A percentile compares a stretch with the other conserved stretches of the same genome.
These are phyloP conservation scores for Endotrypanum monterogeii DNA, from an alignment of 208 protist species.

Conservation along the genomic window DNA sequence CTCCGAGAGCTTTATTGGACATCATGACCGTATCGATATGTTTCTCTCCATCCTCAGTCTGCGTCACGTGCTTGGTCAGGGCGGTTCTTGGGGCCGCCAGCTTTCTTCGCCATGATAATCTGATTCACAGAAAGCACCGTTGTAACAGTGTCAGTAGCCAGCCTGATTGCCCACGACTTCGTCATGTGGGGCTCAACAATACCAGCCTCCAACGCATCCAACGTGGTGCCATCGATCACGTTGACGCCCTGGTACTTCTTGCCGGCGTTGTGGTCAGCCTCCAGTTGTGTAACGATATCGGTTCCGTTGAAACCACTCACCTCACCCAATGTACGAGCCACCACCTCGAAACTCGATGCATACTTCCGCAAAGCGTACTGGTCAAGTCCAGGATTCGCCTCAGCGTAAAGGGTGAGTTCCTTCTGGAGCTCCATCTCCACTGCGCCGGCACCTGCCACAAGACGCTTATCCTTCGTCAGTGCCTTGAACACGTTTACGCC, in stretches of 20 bases:
- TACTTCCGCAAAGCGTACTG: constrained; percentile 99
- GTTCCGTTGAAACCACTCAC: constrained; percentile 97
- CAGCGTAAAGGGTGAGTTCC: constrained; percentile 84
- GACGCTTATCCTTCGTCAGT: constrained; percentile 92
- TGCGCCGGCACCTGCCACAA: constrained; percentile 98
- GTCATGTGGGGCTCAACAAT: constrained; percentile 95
- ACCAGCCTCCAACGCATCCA: constrained; percentile 81
- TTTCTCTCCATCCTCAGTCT: constrained; percentile 32
- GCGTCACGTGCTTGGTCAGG: constrained; percentile 86
- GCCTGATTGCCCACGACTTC: constrained; percentile 94
- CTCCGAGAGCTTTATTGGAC: neutral
- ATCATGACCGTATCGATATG: neutral
- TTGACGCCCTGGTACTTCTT: constrained; percentile 94
- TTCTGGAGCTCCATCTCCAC: constrained; percentile 96
- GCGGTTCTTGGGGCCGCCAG: constrained; percentile 95
- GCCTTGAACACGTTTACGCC: constrained; percentile 98
- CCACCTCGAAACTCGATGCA: constrained; percentile 97
- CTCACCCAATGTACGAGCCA: constrained; percentile 98
- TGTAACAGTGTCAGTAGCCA: constrained; percentile 96
- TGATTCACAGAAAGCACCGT: constrained; percentile 96
- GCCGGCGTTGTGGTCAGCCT: constrained; percentile 95
- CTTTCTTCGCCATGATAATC: constrained; percentile 98
- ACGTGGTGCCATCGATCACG: constrained; percentile 85
- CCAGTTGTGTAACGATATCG: constrained; percentile 96
- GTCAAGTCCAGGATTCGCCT: constrained; percentile 94